Conservation (phyloP, 2,329 filamentous ascomycete species). For the Harringtonia aguacate region DNA sequence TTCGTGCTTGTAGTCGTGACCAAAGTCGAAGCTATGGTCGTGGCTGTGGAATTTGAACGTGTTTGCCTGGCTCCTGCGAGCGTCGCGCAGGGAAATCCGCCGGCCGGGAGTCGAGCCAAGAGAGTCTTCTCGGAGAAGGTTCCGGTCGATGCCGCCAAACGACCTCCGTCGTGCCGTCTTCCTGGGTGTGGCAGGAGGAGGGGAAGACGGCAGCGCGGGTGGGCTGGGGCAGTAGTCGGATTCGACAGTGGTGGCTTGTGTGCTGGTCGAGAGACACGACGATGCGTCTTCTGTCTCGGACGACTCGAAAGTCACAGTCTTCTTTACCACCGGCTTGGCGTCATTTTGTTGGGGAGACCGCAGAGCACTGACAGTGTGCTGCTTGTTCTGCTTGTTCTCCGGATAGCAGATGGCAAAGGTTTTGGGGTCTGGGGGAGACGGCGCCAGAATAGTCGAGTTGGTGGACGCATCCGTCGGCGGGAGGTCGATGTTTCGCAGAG, state of each 20-base stretch:
- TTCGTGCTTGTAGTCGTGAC: too few species aligned
- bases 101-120: too few species aligned
- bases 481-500: not conserved
- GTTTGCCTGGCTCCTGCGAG: too few species aligned
- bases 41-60: too few species aligned
- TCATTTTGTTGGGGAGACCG: too few species aligned
- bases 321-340: too few species aligned
- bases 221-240: constrained; percentile 1
- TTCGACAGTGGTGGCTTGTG: constrained; percentile 5
- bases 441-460: not conserved
- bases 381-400: too few species aligned
- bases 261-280: constrained; percentile 5
- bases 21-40: too few species aligned
- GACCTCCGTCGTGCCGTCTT: not conserved
- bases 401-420: not conserved
- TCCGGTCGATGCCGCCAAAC: not conserved
- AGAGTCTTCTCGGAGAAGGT: too few species aligned
- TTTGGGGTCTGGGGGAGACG: not conserved
- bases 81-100: too few species aligned
- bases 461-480: not conserved
- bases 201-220: too few species aligned
- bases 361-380: too few species aligned
- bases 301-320: not conserved
- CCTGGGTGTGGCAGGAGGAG: not conserved
- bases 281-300: constrained; percentile 4